Evolutionary conservation across 83 land plant species (phyloP).

Genomic region (Picea abies): DNA sequence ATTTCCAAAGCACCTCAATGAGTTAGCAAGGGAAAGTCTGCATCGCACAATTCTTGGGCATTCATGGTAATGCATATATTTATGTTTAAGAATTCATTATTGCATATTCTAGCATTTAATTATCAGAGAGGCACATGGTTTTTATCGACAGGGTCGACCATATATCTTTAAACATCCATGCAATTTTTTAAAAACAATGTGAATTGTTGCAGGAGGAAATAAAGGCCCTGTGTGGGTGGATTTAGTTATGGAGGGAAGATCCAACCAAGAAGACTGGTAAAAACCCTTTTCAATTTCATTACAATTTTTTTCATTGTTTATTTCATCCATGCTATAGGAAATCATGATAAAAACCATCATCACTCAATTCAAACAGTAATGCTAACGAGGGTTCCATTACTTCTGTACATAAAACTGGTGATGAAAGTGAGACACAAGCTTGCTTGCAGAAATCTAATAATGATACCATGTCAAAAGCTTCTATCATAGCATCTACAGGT

Average conservation of each 20-base stretch:
- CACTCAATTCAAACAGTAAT: neutral
- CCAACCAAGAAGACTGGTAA: neutral
- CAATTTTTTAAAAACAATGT: neutral
- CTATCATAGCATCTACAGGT: no score
- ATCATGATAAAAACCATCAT: neutral
- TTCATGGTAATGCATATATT: neutral
- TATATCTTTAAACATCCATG: no score
- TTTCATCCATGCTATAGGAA: neutral
- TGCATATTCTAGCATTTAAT: neutral
- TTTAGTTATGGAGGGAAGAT: neutral
- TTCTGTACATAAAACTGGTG: neutral
- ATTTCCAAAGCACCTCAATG: neutral
- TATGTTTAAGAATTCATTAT: neutral
- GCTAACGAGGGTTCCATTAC: neutral
- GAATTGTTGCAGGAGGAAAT: slow-evolving; percentile 5
- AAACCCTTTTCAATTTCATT: slow-evolving; percentile 3
- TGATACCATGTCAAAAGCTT: no score
- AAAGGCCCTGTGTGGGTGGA: slow-evolving; percentile 4
- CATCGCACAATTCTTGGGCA: neutral
- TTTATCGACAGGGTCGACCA: neutral
- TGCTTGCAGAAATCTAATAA: neutral
- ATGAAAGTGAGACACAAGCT: neutral
- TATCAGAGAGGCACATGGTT: neutral
- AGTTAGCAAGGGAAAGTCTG: neutral
- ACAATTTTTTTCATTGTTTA: neutral